phyloP scores from a whole-genome alignment of 441 rosid species.

The Corymbia citriodora region DNA sequence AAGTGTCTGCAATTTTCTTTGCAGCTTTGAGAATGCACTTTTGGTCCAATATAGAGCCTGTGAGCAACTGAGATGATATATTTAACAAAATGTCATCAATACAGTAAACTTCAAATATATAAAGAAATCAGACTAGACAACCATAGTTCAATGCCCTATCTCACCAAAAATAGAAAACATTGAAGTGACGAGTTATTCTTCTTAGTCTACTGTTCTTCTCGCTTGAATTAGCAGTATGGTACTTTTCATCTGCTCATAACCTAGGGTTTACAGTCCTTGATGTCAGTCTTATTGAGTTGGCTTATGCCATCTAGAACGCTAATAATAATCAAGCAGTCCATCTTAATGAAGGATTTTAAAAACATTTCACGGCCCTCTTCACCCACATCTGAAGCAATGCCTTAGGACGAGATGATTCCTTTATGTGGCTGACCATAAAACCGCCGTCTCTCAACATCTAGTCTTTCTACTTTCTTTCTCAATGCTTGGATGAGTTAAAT shows the following conservation, averaged over 20 bases:
- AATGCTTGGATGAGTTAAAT: neutral
- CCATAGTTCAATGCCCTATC: neutral
- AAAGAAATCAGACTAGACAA: neutral
- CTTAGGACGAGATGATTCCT: neutral
- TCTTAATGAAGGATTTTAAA: neutral
- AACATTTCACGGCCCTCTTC: neutral
- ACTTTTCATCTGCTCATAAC: neutral
- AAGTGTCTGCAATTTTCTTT: constrained; percentile 13
- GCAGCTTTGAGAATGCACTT: constrained; percentile 9
- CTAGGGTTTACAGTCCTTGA: neutral
- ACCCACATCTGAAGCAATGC: neutral
- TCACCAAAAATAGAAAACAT: neutral
- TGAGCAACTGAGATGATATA: constrained; percentile 7
- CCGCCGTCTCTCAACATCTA: neutral
- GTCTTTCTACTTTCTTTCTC: neutral
- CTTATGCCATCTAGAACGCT: neutral
- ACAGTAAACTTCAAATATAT: neutral
- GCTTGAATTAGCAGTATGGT: neutral
- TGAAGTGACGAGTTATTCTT: neutral
- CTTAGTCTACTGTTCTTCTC: neutral
- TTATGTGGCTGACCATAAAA: neutral
- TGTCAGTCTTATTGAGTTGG: neutral
- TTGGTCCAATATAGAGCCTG: constrained; percentile 8
- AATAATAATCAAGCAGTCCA: neutral
- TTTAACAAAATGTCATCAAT: neutral